Base-by-base conservation (phyloP, 2,329 filamentous ascomycete genomes). In the Pestalotiopsis sp. region DNA sequence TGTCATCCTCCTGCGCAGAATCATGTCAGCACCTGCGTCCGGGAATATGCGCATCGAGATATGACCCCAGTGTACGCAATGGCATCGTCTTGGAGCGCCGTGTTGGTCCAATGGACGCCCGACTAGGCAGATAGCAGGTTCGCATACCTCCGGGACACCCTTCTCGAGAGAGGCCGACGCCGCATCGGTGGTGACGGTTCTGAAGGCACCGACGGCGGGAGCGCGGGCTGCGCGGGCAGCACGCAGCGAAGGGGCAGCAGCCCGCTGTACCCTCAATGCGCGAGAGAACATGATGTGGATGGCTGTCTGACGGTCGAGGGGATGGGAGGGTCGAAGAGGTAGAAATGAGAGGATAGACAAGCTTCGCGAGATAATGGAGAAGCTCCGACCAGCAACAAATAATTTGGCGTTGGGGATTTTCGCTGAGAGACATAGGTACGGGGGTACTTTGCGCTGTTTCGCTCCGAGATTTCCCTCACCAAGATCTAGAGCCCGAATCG, bases 161-260 rank as follows among this genome's bases (percentile, higher is more conserved):
- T 92, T 93, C 81, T 95, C 93, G 76, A 94, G 91, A 81, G 97
- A 93, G 76, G 94, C 91, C 77, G 92, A 95, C 74, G 96, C 96
- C 73, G 96, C 96, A 83, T 98, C 92, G 74, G 96, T 98, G 75
- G 96, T 99, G 78, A 99, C 96, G 75, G 89, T 89, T 80, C 95
- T 89, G 79, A 89, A 84, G 74, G 86, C 83, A 71, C 81, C 79
- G 71, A 82, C 81, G 68, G 81, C 76, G 69, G 84, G 78, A 68
- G 80, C 77, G 66, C 82, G 79, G 71, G 80, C 79, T 71, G 82
- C 72, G 67, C 72, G 80, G 75, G 82, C 77, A 68, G 76, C 78
- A 78, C 85, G 84, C 81, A 91, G 79, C 77, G 89, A 86, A 80
- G 85, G 85, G 69, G 79, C 80, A 76, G 66, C 62, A 35, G 68